Percentiles rank a stretch among this genome's conserved stretches.
Evolutionary conservation across 805 yeast species (phyloP).

Genomic region (Torulaspora maleeae): DNA sequence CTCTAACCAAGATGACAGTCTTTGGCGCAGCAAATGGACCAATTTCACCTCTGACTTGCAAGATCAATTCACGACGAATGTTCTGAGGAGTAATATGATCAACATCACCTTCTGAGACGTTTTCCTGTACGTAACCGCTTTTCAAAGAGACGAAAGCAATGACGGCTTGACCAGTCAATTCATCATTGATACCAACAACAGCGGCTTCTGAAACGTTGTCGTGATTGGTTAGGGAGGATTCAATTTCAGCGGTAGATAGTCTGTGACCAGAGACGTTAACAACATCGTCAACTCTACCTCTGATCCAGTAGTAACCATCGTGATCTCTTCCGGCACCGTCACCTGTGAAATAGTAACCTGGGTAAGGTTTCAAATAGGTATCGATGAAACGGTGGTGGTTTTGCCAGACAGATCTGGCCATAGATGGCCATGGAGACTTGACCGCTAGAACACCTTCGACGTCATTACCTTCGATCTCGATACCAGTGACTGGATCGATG

Average conservation of each 20-base stretch:
- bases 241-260: constrained; percentile 97
- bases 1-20: constrained; percentile 70
- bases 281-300: constrained; percentile 98
- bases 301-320: constrained; percentile 96
- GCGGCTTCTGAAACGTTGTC: constrained; percentile 85
- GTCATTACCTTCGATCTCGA: constrained; percentile 76
- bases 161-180: constrained; percentile 95
- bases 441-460: constrained; percentile 96
- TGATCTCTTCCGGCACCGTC: constrained; percentile 98
- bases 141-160: constrained; percentile 90
- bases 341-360: constrained; percentile 92
- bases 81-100: constrained; percentile 36
- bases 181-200: constrained; percentile 94
- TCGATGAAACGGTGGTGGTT: constrained; percentile 83
- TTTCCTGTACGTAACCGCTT: constrained; percentile 35
- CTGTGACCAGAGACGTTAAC: constrained; percentile 98
- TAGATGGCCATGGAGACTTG: constrained; percentile 94
- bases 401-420: constrained; percentile 92
- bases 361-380: constrained; percentile 89
- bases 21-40: constrained; percentile 93
- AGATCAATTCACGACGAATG: constrained; percentile 57
- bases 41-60: constrained; percentile 64
- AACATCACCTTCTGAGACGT: constrained; percentile 30
- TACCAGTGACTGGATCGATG: constrained; percentile 89
- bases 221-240: constrained; percentile 81